phyloP scores from a whole-genome alignment of 176 grass and related monocot species.

The Aegilops sharonensis region DNA sequence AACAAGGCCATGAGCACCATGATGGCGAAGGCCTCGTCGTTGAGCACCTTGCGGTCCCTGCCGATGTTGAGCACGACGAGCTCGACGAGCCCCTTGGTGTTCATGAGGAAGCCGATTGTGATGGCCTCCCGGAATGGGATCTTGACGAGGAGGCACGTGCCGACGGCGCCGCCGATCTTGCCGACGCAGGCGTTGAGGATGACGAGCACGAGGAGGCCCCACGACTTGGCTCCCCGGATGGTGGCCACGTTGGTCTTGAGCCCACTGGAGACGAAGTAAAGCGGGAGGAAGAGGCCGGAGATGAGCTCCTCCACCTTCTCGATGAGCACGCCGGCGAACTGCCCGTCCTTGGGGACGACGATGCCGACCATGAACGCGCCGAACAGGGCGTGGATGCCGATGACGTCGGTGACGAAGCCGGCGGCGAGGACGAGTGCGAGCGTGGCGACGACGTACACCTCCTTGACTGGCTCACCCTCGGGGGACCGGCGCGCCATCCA shows the following conservation, averaged over 20 bases:
- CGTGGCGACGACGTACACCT: constrained; percentile 57
- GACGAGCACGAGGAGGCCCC: constrained; percentile 68
- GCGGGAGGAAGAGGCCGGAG: constrained; percentile 70
- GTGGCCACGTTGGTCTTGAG: constrained; percentile 77
- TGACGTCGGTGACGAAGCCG: constrained; percentile 59
- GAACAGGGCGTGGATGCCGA: constrained; percentile 74
- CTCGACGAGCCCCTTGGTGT: constrained; percentile 81
- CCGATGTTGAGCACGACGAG: constrained; percentile 84
- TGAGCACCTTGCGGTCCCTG: constrained; percentile 63
- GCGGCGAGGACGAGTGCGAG: constrained; percentile 54
- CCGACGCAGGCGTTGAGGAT: constrained; percentile 65
- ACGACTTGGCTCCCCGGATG: constrained; percentile 66
- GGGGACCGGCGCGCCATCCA: constrained; percentile 48
- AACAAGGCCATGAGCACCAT: constrained; percentile 82
- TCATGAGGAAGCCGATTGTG: constrained; percentile 68
- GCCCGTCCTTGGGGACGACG: constrained; percentile 64
- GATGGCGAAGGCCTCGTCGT: constrained; percentile 77
- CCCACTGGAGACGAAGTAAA: constrained; percentile 77
- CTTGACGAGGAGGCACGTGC: constrained; percentile 33
- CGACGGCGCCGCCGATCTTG: constrained; percentile 67
- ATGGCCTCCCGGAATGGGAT: constrained; percentile 54
- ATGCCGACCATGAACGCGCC: constrained; percentile 66
- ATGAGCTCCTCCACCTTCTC: constrained; percentile 77
- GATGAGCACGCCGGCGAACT: constrained; percentile 53
- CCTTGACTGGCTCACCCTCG: constrained; percentile 51